phyloP scores from a whole-genome alignment of 2,329 filamentous ascomycete genomes.

The Ophidiomyces ophidiicola region DNA sequence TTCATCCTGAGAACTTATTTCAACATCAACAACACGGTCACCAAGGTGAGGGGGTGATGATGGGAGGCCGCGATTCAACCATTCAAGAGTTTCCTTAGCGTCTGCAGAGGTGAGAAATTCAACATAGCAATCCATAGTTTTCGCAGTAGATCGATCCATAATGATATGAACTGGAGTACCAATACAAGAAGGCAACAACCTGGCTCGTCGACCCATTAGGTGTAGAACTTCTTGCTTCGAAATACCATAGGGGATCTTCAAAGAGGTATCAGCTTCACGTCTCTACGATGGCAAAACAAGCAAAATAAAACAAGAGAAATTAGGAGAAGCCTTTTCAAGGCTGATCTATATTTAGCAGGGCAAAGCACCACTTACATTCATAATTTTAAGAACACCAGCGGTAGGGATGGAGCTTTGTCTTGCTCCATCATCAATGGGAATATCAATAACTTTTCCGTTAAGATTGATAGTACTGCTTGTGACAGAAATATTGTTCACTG shows the following conservation, averaged over 20 bases:
- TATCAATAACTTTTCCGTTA: slow-evolving; percentile 14
- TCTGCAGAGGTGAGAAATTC: slow-evolving; percentile 32
- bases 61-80: slow-evolving; percentile 27
- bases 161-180: slow-evolving; percentile 44
- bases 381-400: slow-evolving; percentile 27
- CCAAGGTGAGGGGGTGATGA: slow-evolving; percentile 36
- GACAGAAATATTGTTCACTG: neutral
- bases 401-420: slow-evolving; percentile 16
- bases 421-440: slow-evolving; percentile 23
- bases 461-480: slow-evolving; percentile 6
- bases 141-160: slow-evolving; percentile 46
- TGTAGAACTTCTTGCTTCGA: slow-evolving; percentile 39
- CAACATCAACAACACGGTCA: slow-evolving; percentile 37
- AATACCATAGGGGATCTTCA: slow-evolving; percentile 41
- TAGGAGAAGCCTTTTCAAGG: slow-evolving; percentile 2
- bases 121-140: slow-evolving; percentile 44
- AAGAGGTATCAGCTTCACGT: slow-evolving; percentile 8
- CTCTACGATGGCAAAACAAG: neutral
- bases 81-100: slow-evolving; percentile 29
- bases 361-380: slow-evolving; percentile 24
- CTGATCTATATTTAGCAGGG: neutral
- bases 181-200: slow-evolving; percentile 25
- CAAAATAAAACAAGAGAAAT: slow-evolving; percentile 8
- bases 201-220: slow-evolving; percentile 35
- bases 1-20: slow-evolving; percentile 36